Evolutionary conservation across 176 grass and related monocot species (phyloP).

Genomic region (Aegilops umbellulata): DNA sequence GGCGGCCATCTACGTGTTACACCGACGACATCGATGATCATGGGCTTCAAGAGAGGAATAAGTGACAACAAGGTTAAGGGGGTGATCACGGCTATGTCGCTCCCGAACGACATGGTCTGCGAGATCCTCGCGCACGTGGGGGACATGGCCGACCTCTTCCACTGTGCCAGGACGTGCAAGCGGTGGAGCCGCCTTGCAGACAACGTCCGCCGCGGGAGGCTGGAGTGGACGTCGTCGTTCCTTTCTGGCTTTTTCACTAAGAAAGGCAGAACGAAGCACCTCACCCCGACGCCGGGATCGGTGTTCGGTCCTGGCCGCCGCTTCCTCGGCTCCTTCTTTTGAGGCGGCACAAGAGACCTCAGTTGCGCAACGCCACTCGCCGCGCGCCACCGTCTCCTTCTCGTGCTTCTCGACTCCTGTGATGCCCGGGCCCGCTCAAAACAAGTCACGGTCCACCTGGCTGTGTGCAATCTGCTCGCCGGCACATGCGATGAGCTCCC

Average conservation of each 20-base stretch:
- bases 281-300: background rate
- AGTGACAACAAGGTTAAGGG: too few species aligned
- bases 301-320: background rate
- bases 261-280: background rate
- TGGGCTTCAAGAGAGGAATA: too few species aligned
- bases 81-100: background rate
- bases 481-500: background rate
- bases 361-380: too few species aligned
- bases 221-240: too few species aligned
- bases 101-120: background rate
- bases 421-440: background rate
- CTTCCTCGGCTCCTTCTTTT: background rate
- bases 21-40: too few species aligned
- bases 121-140: background rate
- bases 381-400: background rate
- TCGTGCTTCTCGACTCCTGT: background rate
- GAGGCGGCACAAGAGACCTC: background rate
- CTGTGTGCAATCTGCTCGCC: background rate
- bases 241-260: background rate
- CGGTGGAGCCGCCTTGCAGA: background rate
- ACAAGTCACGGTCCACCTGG: background rate
- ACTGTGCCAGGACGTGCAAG: background rate
- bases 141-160: background rate
- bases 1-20: too few species aligned
- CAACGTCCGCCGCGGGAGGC: too few species aligned